Evolutionary conservation across 2,329 filamentous ascomycete species (phyloP), one percentile per base, ranked within the genome.

Genomic region (Diaporthe sp.): DNA sequence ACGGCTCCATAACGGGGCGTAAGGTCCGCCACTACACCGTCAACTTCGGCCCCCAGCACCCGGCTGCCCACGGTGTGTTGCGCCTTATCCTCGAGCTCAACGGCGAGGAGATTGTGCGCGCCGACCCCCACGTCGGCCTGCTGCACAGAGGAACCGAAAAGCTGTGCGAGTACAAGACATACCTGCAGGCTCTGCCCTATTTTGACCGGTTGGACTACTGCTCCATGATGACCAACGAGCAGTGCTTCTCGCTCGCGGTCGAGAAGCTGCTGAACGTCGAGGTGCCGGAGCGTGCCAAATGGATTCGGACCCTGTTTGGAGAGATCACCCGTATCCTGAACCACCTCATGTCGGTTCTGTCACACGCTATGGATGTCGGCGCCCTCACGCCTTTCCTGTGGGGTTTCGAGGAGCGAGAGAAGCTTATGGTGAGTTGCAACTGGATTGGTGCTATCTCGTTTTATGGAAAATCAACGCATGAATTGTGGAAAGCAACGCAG

Each of bases 181-280:
- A 99, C 83, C 91, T 98, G 82, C 97, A 99, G 89, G 97, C 97
- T 74, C 89, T 99, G 82, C 97, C 97, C 73, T 99, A 99, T 89
- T 99, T 99, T 84, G 97, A 99, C 87, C 95, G 97, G 80, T 90
- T 99, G 84, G 97, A 99, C 86, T 99, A 99, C 85, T 96, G 98
- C 80, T 98, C 95, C 81, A 99, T 99, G 97, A 99, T 99, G 97
- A 99, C 97, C 82, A 99, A 99, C 86, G 97, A 99, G 89, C 97
- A 99, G 87, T 98, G 95, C 83, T 99, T 95, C 86, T 92, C 95
- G 50, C 90, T 99, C 78, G 97, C 95, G 28, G 96, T 98, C 73
- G 97, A 99, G 90, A 99, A 99, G 90, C 90, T 99, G 76, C 89
- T 99, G 81, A 99, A 99, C 85, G 89, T 99, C 78, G 97, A 99